phyloP scores from a whole-genome alignment of 306 rosid genomes.

The Castanopsis chinensis region DNA sequence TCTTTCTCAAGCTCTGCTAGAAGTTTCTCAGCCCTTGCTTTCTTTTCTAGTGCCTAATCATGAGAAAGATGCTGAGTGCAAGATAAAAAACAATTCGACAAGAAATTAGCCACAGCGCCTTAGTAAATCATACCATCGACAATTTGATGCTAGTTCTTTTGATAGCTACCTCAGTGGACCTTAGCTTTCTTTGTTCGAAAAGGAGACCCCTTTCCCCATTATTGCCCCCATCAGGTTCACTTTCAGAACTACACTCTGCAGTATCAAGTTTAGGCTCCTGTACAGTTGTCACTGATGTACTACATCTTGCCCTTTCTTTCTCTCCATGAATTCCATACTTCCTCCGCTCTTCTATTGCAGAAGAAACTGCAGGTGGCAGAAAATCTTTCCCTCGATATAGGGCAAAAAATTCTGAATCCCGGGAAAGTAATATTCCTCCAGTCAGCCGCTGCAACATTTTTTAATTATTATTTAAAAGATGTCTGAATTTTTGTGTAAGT shows the following conservation, averaged over 20 bases:
- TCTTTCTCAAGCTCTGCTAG: constrained; percentile 59
- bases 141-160: constrained; percentile 63
- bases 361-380: constrained; percentile 77
- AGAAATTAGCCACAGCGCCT: constrained; percentile 23
- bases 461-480: neutral
- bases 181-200: constrained; percentile 29
- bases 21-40: constrained; percentile 65
- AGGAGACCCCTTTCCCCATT: constrained; percentile 27
- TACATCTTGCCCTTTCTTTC: constrained; percentile 32
- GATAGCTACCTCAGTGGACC: constrained; percentile 40
- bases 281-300: constrained; percentile 19
- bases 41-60: constrained; percentile 72
- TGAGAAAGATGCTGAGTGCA: constrained; percentile 22
- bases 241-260: constrained; percentile 29
- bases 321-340: constrained; percentile 32
- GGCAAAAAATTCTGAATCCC: constrained; percentile 72
- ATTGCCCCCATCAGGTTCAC: constrained; percentile 23
- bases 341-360: constrained; percentile 83
- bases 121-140: constrained; percentile 56
- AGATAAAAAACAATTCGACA: constrained; percentile 13
- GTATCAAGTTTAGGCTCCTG: constrained; percentile 28
- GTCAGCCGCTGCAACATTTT: constrained; percentile 63
- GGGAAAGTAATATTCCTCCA: constrained; percentile 84
- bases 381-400: constrained; percentile 92
- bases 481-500: neutral